Base-by-base conservation (phyloP, 495 filamentous ascomycete species). In the Podospora comata region DNA sequence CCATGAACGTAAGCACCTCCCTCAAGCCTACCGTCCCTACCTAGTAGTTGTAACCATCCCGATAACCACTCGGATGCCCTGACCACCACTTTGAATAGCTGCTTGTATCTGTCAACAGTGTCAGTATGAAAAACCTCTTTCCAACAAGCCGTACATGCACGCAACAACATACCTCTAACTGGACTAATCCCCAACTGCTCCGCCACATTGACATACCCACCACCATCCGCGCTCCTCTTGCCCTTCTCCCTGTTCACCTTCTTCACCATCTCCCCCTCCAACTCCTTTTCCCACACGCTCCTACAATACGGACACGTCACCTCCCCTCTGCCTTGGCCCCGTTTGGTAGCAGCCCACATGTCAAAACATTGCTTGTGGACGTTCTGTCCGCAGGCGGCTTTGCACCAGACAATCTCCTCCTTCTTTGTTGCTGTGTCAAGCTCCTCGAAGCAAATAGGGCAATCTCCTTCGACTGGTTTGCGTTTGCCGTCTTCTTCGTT, bases 381-480 rank as follows among this genome's bases (percentile, higher is more conserved):
- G 70, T 95, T 94, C 75, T 93, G 91, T 1, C 91, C 91, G 71
- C 92, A 95, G 0, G 86, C 83, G 3, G 86, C 85, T 64, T 86
- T 86, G 75, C 92, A 95, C 82, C 88, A 94, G 2, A 92, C 85
- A 18, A 89, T 83, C 0, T 82, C 77, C 66, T 90, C 88, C 5
- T 4, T 30, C 69, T 66, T 23, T 4, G 80, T 75, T 5, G 4
- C 32, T 4, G 80, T 75, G 58, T 88, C 83, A 70, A 93, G 87
- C 57, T 90, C 87, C 70, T 81, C 86, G 73, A 89, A 92, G 76
- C 92, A 94, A 73, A 96, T 91, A 0, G 91, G 90, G 69, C 92
- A 94, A 70, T 94, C 90, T 16, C 88, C 91, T 39, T 93, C 90
- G 2, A 85, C 58, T 6, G 79, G 73, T 70, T 85, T 85, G 34